A percentile compares a stretch with the other conserved stretches of the same genome.
These are phyloP conservation scores for Myochromella boudieri DNA, from an alignment of 768 basidiomycete genomes.

Conservation along the genomic window DNA sequence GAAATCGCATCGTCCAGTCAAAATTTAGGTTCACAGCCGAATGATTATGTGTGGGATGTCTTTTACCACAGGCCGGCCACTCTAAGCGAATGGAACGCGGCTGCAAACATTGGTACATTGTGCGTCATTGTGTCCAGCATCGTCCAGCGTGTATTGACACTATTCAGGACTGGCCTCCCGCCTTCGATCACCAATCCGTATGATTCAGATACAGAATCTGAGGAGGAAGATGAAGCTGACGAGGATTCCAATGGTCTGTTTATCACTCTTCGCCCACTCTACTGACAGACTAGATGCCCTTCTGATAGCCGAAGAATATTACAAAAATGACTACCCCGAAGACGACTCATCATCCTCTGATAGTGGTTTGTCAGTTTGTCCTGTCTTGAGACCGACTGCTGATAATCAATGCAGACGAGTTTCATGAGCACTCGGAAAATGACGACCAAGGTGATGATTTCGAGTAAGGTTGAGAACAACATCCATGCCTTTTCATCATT, in stretches of 20 bases:
- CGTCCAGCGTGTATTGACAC: constrained; percentile 4
- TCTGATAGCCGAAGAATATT: constrained; percentile 71
- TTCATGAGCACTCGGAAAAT: constrained; percentile 53
- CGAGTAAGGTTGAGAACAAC: neutral
- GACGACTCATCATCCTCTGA: constrained; percentile 51
- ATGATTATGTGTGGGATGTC: constrained; percentile 83
- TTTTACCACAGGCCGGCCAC: constrained; percentile 72
- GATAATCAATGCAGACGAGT: constrained; percentile 42
- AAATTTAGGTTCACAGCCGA: constrained; percentile 16
- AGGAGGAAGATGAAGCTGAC: constrained; percentile 73
- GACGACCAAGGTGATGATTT: constrained; percentile 37
- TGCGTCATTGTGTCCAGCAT: constrained; percentile 32
- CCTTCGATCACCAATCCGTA: constrained; percentile 51
- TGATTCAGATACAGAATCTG: constrained; percentile 64
- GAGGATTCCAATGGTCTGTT: constrained; percentile 80
- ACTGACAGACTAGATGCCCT: constrained; percentile 1
- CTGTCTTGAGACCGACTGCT: constrained; percentile 1
- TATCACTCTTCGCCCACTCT: neutral
- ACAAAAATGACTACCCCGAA: constrained; percentile 84
- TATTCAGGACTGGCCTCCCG: constrained; percentile 62
- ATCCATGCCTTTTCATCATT: too few species aligned
- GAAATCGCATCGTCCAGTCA: constrained; percentile 5
- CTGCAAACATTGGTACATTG: constrained; percentile 62
- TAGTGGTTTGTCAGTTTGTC: constrained; percentile 29
- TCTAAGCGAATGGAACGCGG: constrained; percentile 58